Conservation (phyloP, 257 asterid species). For the Buddleja alternifolia region DNA sequence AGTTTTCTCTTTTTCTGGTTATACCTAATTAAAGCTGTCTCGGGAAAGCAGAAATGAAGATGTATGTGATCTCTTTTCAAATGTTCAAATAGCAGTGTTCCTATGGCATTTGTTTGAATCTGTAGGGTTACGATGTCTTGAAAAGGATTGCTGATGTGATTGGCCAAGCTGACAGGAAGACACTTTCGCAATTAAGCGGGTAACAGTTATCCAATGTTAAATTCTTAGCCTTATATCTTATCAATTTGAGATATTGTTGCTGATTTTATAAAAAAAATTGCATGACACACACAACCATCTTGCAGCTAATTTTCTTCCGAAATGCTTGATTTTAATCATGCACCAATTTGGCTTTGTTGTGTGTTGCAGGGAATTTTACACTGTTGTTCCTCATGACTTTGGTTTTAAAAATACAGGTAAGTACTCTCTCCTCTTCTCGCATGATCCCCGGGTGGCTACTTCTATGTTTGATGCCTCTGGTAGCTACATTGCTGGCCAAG, state of each 20-base stretch:
- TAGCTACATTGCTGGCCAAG: conserved; percentile 1
- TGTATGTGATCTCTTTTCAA: conserved; percentile 11
- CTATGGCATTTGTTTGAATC: conserved; percentile 23
- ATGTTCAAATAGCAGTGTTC: conserved; percentile 16
- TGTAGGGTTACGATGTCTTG: conserved; percentile 87
- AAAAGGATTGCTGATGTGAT: conserved; percentile 84
- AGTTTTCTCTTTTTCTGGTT: conserved; percentile 9
- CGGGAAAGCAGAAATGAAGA: conserved; percentile 2
- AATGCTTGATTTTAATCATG: conserved; percentile 8
- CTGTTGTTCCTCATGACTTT: conserved; percentile 92
- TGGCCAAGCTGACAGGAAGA: conserved; percentile 56
- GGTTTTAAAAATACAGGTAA: conserved; percentile 82
- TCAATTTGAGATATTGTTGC: conserved; percentile 3
- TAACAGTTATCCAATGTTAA: conserved; percentile 16
- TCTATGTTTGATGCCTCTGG: conserved; percentile 1
- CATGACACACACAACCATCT: conserved; percentile 1
- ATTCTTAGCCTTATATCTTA: neutral
- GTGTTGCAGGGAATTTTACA: conserved; percentile 85
- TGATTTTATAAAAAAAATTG: neutral
- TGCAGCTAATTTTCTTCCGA: conserved; percentile 14
- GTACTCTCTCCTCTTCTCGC: conserved; percentile 43
- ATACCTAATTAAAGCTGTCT: conserved; percentile 6
- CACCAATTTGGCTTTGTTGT: conserved; percentile 25
- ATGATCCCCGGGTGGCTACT: conserved; percentile 15
- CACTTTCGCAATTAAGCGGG: conserved; percentile 89